Base-by-base conservation (phyloP, 2,329 filamentous ascomycete species). In the Capronia epimyces region DNA sequence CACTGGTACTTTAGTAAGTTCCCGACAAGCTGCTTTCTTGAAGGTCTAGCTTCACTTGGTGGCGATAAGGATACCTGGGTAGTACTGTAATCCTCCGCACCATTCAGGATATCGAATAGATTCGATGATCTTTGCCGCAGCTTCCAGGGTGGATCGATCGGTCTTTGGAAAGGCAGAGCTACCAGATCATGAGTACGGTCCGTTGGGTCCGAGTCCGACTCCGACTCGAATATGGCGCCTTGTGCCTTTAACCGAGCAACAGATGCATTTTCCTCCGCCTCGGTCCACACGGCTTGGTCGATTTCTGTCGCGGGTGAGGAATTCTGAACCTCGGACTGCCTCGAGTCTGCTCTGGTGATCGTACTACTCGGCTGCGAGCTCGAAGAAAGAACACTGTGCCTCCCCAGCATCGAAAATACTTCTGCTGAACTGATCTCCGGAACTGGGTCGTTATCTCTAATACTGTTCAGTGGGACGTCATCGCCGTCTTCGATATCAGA, bases 1-100 rank as follows among this genome's bases (percentile, higher is more conserved):
- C 46, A 49, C 31, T 59, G 57, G 10, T 54, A 53, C 16, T 46
- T 21, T 9, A 56, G 41, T 10, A 57, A 32, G 13, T 56, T 50
- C 10, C 50, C 37, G 15, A 50, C 42, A 15, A 50, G 13, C 36
- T 55, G 16, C 43, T 57, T 57, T 21, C 46, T 57, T 13, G 45
- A 43, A 8, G 46, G 53, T 34, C 39, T n/a, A n/a, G 27, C 24
- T 4, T 18, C 9, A 6, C 21, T 29, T 29, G 9, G 37, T 31
- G 47, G 47, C 18, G 25, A 40, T 1, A 36, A 12, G 13, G 3
- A 13, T 34, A 10, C 15, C 18, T 20, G 31, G n/a, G 24, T 16
- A n/a, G 39, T 18, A 22, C 48, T 13, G 18, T 46, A 36, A 16
- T n/a, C 15, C 20, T 43, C 37, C 22, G 16, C 10, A 6, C 24